phyloP scores from a whole-genome alignment of 345 rosid genomes.

The Orychophragmus violaceus region DNA sequence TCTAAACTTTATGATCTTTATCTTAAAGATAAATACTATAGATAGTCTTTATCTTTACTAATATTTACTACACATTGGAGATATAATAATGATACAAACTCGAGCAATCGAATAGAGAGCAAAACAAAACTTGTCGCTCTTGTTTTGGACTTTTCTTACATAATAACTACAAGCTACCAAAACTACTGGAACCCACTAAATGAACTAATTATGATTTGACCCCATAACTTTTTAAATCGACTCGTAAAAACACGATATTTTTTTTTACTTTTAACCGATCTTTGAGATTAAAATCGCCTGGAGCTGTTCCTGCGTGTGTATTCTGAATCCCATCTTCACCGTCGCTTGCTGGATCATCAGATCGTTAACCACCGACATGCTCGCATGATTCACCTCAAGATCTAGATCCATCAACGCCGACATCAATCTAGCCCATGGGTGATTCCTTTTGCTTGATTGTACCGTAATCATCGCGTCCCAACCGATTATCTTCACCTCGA shows the following conservation, averaged over 20 bases:
- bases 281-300: background rate
- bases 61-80: background rate
- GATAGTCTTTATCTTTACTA: too few species aligned
- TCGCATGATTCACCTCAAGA: slow-evolving; percentile 91
- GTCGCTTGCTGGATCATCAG: slow-evolving; percentile 41
- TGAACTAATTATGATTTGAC: background rate
- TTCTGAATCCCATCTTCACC: background rate
- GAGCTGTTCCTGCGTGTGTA: background rate
- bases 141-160: background rate
- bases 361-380: slow-evolving; percentile 88
- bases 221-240: background rate
- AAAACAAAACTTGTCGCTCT: background rate
- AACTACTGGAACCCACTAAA: background rate
- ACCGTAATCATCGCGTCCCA: background rate
- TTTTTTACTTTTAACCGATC: background rate
- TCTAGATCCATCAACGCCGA: slow-evolving; percentile 87
- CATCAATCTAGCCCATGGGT: background rate
- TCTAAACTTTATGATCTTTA: too few species aligned
- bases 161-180: background rate
- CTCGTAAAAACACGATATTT: too few species aligned
- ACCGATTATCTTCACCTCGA: background rate
- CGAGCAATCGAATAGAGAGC: background rate
- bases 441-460: background rate
- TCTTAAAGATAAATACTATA: too few species aligned
- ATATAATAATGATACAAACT: background rate